Evolutionary conservation across 202 grass and related monocot species (phyloP), one percentile per base, ranked within the genome.

Genomic region (Brachypodium distachyon): DNA sequence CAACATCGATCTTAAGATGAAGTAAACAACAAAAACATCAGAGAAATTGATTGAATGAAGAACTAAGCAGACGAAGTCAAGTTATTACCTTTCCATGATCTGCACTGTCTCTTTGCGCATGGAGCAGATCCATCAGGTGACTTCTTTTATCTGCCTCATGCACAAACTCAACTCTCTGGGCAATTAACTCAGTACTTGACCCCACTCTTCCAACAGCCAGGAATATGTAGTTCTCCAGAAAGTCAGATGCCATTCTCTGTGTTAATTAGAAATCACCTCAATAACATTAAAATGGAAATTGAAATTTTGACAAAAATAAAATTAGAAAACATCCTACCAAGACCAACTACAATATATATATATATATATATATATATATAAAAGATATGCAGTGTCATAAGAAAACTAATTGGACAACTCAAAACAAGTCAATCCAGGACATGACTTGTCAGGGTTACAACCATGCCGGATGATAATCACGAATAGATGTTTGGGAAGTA

Each of bases 131-230:
- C 87, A 93, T 93, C 56, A 93, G 66, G 63, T 90, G 91, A 72
- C 91, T 90, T 85, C 91, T 89, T 83, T 90, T 93, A 59, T 93
- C 91, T 77, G 91, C 82, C 23, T 93, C 91, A 46, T 87, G 84
- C 22, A 93, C 91, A 82, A 85, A 93, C 70, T 93, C 91, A 65
- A 93, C 85, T 80, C 91, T 90, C 74, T 93, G 87, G 76, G 42
- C 74, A 73, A 93, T 93, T 81, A 93, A 87, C 25, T 87, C 91
- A 52, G 91, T 93, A 77, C 91, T 93, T 1, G 91, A 93, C 3
- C 91, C 91, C 44, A 90, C 91, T 81, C 91, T 90, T 90, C 91
- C 91, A 87, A 93, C 91, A 82, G 91, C 91, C 43, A 93, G 84
- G 66, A 93, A 93, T 67, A 93, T 87, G 60, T 93, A 93, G 44